Conservation (phyloP, 1,139 yeast genomes). For the Suzukiozyma palmioleophila region DNA sequence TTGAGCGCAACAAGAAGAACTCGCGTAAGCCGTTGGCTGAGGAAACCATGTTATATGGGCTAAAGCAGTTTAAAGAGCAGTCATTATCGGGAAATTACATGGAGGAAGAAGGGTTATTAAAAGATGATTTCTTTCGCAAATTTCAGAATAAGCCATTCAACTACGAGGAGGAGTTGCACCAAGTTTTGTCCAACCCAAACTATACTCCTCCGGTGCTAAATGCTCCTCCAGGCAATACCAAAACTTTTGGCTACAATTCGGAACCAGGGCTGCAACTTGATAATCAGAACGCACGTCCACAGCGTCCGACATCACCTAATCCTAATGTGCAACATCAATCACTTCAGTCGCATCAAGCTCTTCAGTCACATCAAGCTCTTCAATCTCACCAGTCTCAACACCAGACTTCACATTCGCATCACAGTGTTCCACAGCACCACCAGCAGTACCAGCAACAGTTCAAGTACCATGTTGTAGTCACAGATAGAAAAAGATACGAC, state of each 20-base stretch:
- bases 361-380: slow-evolving; percentile 4
- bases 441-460: slow-evolving; percentile 8
- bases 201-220: slow-evolving; percentile 12
- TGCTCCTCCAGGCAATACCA: slow-evolving; percentile 4
- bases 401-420: slow-evolving; percentile 5
- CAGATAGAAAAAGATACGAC: slow-evolving; percentile 5
- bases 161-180: slow-evolving; percentile 13
- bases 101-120: slow-evolving; percentile 35
- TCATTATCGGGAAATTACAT: slow-evolving; percentile 34
- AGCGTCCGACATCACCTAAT: background rate
- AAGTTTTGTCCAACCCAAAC: slow-evolving; percentile 13
- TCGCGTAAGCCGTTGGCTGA: slow-evolving; percentile 45
- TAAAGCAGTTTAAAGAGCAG: slow-evolving; percentile 46
- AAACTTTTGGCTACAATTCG: slow-evolving; percentile 3
- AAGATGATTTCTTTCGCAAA: slow-evolving; percentile 22
- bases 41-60: slow-evolving; percentile 46
- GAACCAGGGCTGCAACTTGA: slow-evolving; percentile 1
- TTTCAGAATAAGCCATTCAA: slow-evolving; percentile 16
- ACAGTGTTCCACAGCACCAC: slow-evolving; percentile 5
- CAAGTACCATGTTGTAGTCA: background rate
- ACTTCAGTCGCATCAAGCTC: slow-evolving; percentile 5
- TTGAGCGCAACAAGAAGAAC: slow-evolving; percentile 47
- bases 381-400: slow-evolving; percentile 2
- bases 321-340: slow-evolving; percentile 7
- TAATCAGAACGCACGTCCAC: slow-evolving; percentile 5